phyloP scores from a whole-genome alignment of 257 asterid genomes.

The Gentiana macrophylla region DNA sequence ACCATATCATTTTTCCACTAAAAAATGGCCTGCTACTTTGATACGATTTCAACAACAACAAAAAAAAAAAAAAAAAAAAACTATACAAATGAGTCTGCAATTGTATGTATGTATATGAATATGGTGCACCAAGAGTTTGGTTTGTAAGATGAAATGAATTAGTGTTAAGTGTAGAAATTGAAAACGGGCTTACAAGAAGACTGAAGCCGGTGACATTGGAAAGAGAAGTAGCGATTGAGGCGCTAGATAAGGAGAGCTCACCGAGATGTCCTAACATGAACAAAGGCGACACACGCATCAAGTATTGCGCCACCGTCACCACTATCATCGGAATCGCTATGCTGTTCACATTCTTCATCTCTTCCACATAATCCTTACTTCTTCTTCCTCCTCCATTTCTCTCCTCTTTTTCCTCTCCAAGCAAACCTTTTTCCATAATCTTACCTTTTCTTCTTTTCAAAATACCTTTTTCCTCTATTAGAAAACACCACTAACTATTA shows the following conservation, averaged over 20 bases:
- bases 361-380: constrained; percentile 21
- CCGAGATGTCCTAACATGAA: constrained; percentile 63
- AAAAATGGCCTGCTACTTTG: too few species aligned
- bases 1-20: too few species aligned
- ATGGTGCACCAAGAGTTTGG: too few species aligned
- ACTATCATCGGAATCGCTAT: constrained; percentile 69
- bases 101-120: too few species aligned
- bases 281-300: constrained; percentile 38
- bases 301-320: constrained; percentile 44
- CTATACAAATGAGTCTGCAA: too few species aligned
- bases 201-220: constrained; percentile 59
- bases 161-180: neutral
- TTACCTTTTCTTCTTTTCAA: neutral
- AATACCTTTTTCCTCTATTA: neutral
- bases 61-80: neutral
- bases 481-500: too few species aligned
- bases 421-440: constrained; percentile 14
- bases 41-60: neutral
- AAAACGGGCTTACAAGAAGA: constrained; percentile 28
- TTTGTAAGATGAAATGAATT: too few species aligned
- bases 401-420: constrained; percentile 5
- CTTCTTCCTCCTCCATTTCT: constrained; percentile 5
- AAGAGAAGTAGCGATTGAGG: constrained; percentile 50
- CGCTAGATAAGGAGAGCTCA: constrained; percentile 49
- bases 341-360: constrained; percentile 34